Base-by-base conservation (phyloP, 2,329 filamentous ascomycete species). In the Colletotrichum spaethianum region DNA sequence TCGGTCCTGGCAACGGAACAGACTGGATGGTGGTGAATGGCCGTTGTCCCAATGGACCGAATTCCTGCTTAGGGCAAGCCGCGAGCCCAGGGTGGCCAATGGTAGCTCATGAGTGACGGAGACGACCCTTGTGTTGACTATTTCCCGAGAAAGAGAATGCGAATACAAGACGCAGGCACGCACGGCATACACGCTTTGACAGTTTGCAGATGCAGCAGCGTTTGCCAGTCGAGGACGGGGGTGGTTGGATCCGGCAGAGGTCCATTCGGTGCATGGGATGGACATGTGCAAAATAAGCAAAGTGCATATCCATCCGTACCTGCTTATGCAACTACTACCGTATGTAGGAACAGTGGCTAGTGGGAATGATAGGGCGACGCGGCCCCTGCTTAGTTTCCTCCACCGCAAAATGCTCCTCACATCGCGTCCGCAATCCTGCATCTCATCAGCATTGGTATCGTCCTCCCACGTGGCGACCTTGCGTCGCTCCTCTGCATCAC, bases 341-440 rank as follows among this genome's bases (percentile, higher is more conserved):
- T n/a, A n/a, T n/a, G n/a, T n/a, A n/a, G n/a, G n/a, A n/a, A n/a
- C n/a, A n/a, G n/a, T n/a, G n/a, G n/a, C n/a, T n/a, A n/a, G n/a
- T n/a, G 6, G 42, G 12, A 16, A 18, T 20, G 44, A 33, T 23
- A 23, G 20, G 31, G 11, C 52, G 33, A 23, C 33, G 31, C 4
- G 60, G 66, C 53, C 61, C 67, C 31, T 69, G 65, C 57, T 46
- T 38, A 36, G 67, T 60, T 64, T 65, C 60, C 44, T 42, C 23
- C 50, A 26, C 40, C 28, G n/a, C n/a, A 14, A 23, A 18, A 12
- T 44, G 7, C 42, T 20, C 26, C 5, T 48, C 40, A 23, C 20
- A 63, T 40, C 66, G 33, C 31, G 14, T 62, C 38, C 16, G n/a
- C 9, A 63, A n/a, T 20, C 42, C 20, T 33, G n/a, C 60, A 18